Evolutionary conservation across 148 eudicot species (phyloP), one percentile per base, ranked within the genome.

Genomic region (Vaccinium vitisidaea): DNA sequence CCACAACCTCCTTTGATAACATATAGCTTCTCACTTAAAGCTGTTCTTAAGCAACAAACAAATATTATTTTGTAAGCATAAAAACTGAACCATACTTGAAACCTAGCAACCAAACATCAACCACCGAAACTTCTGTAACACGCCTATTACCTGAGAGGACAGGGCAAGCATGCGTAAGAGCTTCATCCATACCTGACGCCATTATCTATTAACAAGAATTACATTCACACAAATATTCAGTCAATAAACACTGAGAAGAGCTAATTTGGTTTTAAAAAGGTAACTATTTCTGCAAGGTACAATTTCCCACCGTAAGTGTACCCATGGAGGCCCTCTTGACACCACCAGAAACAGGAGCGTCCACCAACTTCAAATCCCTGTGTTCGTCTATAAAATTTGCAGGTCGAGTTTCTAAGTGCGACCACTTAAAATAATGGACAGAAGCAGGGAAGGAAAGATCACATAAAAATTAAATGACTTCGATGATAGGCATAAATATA

Each of bases 301-400:
- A 80, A 84, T 80, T 78, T 43, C 97, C 50, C 81, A 97, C 99
- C 89, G 99, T 95, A 71, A 97, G 98, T 84, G 96, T 89, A 82
- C 99, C 99, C 83, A 88, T 81, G 67, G 95, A 86, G 81, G 99
- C 99, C 90, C 94, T 91, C 88, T 86, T 89, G 75, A 97, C 98
- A 81, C 99, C 99, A 88, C 99, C 99, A 79, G 99, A 97, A 83
- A 97, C 99, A 75, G 99, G 99, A 84, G 99, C 99, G 86, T 97
- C 99, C 84, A 97, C 95, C 91, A 97, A 82, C 82, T 93, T 93
- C 88, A 95, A 87, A 87, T 92, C 90, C 88, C 92, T 95, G 84
- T 84, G 91, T 87, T 91, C 91, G 88, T 77, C 92, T 91, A 84
- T n/a, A 88, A 85, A 83, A 23, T 56, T 13, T 1, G 6, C 81